Evolutionary conservation across 2,329 filamentous ascomycete species (phyloP).

Genomic region (Coniosporium tulheliwenetii): DNA sequence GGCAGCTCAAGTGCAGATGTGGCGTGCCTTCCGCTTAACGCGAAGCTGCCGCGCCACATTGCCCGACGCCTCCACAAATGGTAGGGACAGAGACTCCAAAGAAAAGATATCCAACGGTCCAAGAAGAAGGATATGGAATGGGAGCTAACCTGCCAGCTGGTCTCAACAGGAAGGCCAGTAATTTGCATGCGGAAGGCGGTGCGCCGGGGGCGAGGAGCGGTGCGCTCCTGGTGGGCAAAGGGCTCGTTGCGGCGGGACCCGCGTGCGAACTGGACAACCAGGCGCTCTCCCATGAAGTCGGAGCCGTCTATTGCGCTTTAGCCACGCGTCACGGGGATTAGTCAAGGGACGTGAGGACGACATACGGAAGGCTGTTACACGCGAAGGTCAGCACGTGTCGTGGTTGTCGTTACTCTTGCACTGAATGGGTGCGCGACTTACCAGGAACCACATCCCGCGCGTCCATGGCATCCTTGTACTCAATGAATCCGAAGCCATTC

Average conservation of each 20-base stretch:
- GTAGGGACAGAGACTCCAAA: neutral
- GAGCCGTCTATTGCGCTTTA: conserved; percentile 56
- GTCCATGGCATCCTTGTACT: conserved; percentile 97
- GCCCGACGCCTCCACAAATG: neutral
- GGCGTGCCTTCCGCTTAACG: no score
- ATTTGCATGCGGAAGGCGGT: conserved; percentile 96
- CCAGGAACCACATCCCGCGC: conserved; percentile 96
- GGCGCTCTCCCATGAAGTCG: conserved; percentile 92
- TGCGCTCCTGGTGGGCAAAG: conserved; percentile 46
- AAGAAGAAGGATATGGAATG: conserved; percentile 11
- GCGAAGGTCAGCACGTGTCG: neutral
- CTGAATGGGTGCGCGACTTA: conserved; percentile 32
- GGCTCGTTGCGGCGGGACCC: conserved; percentile 60
- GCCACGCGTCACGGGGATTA: no score
- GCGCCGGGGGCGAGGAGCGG: conserved; percentile 69
- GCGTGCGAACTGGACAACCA: conserved; percentile 96
- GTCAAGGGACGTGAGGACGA: neutral
- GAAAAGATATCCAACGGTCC: neutral
- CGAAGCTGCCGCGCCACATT: no score
- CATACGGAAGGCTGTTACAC: conserved; percentile 39
- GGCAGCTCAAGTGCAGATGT: no score
- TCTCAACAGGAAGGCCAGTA: conserved; percentile 89
- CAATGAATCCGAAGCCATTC: conserved; percentile 99
- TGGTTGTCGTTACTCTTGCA: conserved; percentile 1
- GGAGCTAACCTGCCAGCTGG: conserved; percentile 98